Evolutionary conservation across 75 land plant species (phyloP), one percentile per base, ranked within the genome.

Genomic region (Picea glauca): DNA sequence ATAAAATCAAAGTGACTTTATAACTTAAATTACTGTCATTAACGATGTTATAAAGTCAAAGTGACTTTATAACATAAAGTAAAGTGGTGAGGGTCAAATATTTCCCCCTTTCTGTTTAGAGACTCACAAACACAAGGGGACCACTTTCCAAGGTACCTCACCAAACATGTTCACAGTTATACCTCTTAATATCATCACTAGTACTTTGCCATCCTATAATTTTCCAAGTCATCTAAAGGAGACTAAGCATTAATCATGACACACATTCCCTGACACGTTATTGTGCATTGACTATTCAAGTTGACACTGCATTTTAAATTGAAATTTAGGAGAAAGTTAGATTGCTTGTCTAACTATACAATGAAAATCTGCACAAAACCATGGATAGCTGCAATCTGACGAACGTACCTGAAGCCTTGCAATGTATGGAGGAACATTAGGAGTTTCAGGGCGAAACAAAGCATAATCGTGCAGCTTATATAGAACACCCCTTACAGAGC

Each of bases 401-500:
- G n/a, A 79, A 62, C 80, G 77, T 78, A 80, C 98, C 88, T 91
- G 87, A 75, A 95, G 90, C 81, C 88, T 91, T 33, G 88, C 90
- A 85, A 87, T 85, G 73, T 85, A 81, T 78, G 92, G 59, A 77
- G 81, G 79, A 72, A 67, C 78, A 73, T 84, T 82, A 23, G 79
- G 84, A 23, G 78, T 62, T 78, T 84, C 86, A 67, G 84, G 85
- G 35, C 77, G 82, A 78, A 93, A 78, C 64, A 91, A 84, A 60
- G 84, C 89, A 84, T 86, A 75, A 82, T 93, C 93, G 21, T 84
- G 79, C 54, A 88, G 76, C 78, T 85, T 81, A 59, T 89, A 83
- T 3, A 68, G 23, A 26, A 79, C 62, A 30, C 90, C 92, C 80
- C 80, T 82, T 56, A 95, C 85, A 57, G 70, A 43, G 75, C 95